Evolutionary conservation across 768 basidiomycete species (phyloP).

Genomic region (Grammothele lineata): DNA sequence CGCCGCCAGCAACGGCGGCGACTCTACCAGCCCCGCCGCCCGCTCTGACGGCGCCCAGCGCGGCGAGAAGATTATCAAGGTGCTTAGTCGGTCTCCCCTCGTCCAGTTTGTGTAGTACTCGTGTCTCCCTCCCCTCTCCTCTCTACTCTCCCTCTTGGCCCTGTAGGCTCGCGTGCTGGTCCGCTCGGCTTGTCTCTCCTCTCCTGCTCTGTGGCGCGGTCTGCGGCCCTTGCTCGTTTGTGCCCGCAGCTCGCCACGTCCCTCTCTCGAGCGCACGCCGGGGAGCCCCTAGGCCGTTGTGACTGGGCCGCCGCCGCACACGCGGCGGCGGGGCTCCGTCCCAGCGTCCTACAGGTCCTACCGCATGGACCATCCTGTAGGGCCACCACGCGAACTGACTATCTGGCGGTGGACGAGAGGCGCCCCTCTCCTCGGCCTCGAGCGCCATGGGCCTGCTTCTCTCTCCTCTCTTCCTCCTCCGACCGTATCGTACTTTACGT

Average conservation of each 20-base stretch:
- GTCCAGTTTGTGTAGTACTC: slow-evolving; percentile 7
- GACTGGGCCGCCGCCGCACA: slow-evolving; percentile 13
- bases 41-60: slow-evolving; percentile 18
- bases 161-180: not conserved
- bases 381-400: not conserved
- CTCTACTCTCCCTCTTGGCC: slow-evolving; percentile 25
- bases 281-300: not conserved
- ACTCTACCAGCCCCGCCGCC: slow-evolving; percentile 6
- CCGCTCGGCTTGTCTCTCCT: not conserved
- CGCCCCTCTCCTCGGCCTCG: slow-evolving; percentile 1
- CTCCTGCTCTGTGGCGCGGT: slow-evolving; percentile 7
- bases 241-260: slow-evolving; percentile 16
- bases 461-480: not conserved
- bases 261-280: no score
- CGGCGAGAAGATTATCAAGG: slow-evolving; percentile 31
- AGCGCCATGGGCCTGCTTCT: not conserved
- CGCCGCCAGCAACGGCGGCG: slow-evolving; percentile 7
- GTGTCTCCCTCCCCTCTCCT: slow-evolving; percentile 43
- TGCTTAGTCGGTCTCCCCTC: slow-evolving; percentile 26
- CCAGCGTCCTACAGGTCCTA: not conserved
- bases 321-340: not conserved
- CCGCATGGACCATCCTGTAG: slow-evolving; percentile 5
- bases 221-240: slow-evolving; percentile 5
- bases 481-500: slow-evolving; percentile 5
- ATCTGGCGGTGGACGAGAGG: not conserved